phyloP scores from a whole-genome alignment of 805 yeast genomes.

The Diddensiella santjacobensis region DNA sequence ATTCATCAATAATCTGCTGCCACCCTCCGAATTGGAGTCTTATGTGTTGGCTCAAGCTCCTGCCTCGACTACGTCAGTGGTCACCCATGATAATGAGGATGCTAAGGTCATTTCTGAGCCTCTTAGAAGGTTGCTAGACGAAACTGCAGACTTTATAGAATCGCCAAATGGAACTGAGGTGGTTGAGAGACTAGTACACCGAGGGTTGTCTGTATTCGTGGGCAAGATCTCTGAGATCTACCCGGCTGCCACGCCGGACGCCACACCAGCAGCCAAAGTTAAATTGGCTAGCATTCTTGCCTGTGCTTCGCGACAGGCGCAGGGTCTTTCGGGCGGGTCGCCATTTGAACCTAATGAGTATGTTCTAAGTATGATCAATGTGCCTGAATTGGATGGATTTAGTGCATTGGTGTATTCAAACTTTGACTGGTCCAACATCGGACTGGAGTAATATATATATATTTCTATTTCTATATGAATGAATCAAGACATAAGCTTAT shows the following conservation, averaged over 20 bases:
- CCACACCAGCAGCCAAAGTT: neutral
- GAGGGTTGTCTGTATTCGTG: slow-evolving; percentile 46
- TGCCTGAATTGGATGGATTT: slow-evolving; percentile 73
- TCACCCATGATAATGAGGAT: slow-evolving; percentile 22
- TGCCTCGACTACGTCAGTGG: slow-evolving; percentile 10
- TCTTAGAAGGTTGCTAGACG: slow-evolving; percentile 39
- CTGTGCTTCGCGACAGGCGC: slow-evolving; percentile 61
- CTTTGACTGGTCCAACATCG: slow-evolving; percentile 37
- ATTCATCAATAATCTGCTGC: slow-evolving; percentile 39
- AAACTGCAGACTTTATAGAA: slow-evolving; percentile 41
- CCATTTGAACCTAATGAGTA: slow-evolving; percentile 41
- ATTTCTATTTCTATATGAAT: too few relatives aligned
- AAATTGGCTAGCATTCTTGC: slow-evolving; percentile 72
- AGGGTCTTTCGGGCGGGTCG: slow-evolving; percentile 46
- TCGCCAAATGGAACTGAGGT: slow-evolving; percentile 40
- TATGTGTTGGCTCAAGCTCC: slow-evolving; percentile 52
- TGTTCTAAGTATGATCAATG: slow-evolving; percentile 44
- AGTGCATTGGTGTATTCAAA: slow-evolving; percentile 90
- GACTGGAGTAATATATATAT: slow-evolving; percentile 3
- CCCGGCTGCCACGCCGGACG: slow-evolving; percentile 13
- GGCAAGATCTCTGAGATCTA: slow-evolving; percentile 32
- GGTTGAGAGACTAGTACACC: slow-evolving; percentile 39
- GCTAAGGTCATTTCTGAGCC: slow-evolving; percentile 22
- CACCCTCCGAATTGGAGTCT: slow-evolving; percentile 51
- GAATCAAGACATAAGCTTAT: too few relatives aligned